Evolutionary conservation across 352 stramenopile species (phyloP), one percentile per base, ranked within the genome.

Genomic region (Thalassiosira oceanica): DNA sequence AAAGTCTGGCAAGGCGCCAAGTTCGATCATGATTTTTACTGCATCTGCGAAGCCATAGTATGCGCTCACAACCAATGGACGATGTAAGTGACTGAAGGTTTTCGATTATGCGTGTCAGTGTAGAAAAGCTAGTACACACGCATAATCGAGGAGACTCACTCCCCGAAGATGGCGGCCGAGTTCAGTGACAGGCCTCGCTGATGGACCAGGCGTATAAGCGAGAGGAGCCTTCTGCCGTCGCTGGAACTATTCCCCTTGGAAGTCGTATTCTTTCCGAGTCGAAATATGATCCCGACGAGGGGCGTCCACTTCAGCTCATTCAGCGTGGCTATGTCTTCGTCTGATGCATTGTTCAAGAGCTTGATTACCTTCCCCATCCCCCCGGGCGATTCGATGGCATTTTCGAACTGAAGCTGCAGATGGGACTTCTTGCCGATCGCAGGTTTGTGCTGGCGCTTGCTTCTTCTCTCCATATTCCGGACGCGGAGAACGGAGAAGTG

Each of bases 221-320:
- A n/a, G 24, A 60, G 21, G 18, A 69, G 33, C 39, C 63, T 15
- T 26, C 60, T 23, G 26, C 69, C 48, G 3, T 49, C 62, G 29
- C 41, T 11, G 16, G 23, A 1, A 6, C 41, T 42, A 33, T 75
- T 75, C 7, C 65, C 56, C 7, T 69, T 56, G 13, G 16, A 28
- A 18, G 65, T 68, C 11, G 56, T 69, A 26, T 53, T 64, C 36
- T 63, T 69, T 8, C 55, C 65, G 0, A 75, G 41, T 26, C 50
- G 56, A 36, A 69, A 69, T 33, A 75, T 75, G 3, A 24, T 52
- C n/a, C 56, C 49, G 0, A 69, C 65, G 6, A 75, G 18, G 23
- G 65, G 65, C 31, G 56, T 60, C 50, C 58, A 75, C n/a, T 41
- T 10, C 13, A 16, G 23, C 16, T 46, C 27, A 36, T 75, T 75